Evolutionary conservation across 2,329 filamentous ascomycete genomes (phyloP), one percentile per base, ranked within the genome.

Genomic region (Madurella mycetomatis): DNA sequence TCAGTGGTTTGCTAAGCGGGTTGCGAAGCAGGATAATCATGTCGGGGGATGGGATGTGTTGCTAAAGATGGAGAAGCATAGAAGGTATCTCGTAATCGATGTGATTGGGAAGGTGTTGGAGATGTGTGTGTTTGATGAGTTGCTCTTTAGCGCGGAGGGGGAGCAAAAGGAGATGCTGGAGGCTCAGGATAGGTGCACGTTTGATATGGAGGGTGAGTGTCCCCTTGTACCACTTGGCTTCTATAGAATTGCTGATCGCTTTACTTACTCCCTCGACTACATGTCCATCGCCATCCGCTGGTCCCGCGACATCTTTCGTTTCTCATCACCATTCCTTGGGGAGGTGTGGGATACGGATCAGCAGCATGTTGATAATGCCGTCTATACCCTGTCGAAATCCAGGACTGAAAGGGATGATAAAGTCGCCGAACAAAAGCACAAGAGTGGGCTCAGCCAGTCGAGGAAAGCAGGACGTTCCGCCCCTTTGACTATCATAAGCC

Each of bases 121-220:
- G 56, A 68, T 65, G 56, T 64, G 66, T 16, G 70, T 76, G 30
- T 73, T 72, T 52, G 66, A 66, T 39, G 64, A 67, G 40, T 60
- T 75, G 41, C 58, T 76, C 1, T 76, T 76, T 54, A 73, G 74
- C 31, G 72, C 67, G 4, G 59, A 56, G 1, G n/a, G 61, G 4
- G 2, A n/a, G 1, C 62, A 66, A 53, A 58, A 59, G 44, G 31
- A 51, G 0, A 64, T 67, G 48, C 60, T 76, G 18, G 54, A 63
- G 2, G 58, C 62, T 11, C 61, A 67, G 31, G 72, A 74, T 49
- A 12, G 53, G 25, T 57, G 58, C n/a, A 68, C 63, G 48, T 13
- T 70, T 11, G n/a, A 59, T 1, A 45, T 62, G 41, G 53, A 58
- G 39, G 53, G 51, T 59, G 37, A 54, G 46, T 49, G 8, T 11